These are phyloP conservation scores for Colletotrichum cuscutae DNA, from an alignment of 2,329 filamentous ascomycete genomes.

Conservation along the genomic window DNA sequence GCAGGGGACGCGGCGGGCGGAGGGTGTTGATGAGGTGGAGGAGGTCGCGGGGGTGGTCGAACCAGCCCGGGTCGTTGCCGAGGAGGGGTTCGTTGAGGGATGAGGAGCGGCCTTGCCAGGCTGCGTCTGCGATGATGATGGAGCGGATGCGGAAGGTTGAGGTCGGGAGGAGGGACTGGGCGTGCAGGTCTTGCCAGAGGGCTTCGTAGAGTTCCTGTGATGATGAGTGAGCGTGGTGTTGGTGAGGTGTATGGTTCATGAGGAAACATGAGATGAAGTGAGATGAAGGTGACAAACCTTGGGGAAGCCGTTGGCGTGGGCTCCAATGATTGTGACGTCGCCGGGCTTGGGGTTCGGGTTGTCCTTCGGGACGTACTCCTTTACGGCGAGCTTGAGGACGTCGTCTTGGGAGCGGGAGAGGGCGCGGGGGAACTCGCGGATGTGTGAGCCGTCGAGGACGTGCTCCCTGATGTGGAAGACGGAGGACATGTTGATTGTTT, in stretches of 20 bases:
- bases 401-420: constrained; percentile 80
- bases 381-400: constrained; percentile 77
- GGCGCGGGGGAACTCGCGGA: constrained; percentile 82
- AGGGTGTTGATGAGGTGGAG: constrained; percentile 88
- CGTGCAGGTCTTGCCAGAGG: constrained; percentile 84
- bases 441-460: constrained; percentile 77
- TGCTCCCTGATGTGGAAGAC: constrained; percentile 79
- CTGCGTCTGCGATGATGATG: constrained; percentile 93
- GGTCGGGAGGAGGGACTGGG: constrained; percentile 56
- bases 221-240: background rate
- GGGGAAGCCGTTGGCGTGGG: constrained; percentile 92
- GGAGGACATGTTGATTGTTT: constrained; percentile 43
- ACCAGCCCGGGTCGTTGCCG: constrained; percentile 86
- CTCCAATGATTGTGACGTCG: constrained; percentile 86
- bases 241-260: background rate
- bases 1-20: constrained; percentile 79
- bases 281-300: constrained; percentile 66
- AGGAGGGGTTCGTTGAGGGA: constrained; percentile 79
- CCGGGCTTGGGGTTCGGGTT: constrained; percentile 75
- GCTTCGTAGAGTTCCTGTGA: constrained; percentile 88
- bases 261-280: constrained; percentile 1
- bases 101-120: constrained; percentile 84
- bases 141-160: constrained; percentile 75
- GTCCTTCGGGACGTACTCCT: constrained; percentile 85
- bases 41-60: constrained; percentile 86